Evolutionary conservation across 805 yeast species (phyloP), one percentile per base, ranked within the genome.

Genomic region (Wickerhamiella vanderwaltii): DNA sequence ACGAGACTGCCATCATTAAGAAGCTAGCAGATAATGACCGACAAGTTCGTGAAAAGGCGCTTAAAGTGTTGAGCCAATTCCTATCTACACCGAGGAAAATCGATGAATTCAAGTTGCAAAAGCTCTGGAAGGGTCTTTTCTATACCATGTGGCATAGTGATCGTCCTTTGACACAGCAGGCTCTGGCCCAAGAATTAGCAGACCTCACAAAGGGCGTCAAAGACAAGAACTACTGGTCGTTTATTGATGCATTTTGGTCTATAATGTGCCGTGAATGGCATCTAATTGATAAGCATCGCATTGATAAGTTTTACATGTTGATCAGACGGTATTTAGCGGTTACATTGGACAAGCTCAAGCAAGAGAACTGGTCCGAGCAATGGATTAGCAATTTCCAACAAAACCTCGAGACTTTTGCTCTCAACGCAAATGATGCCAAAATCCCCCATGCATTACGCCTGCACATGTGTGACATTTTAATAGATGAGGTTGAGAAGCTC

Each of bases 61-160:
- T 85, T 24, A 73, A 72, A 34, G 68, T 83, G 1, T 65, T 85
- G 51, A 69, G 68, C 50, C 70, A 70, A 48, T 80, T 72, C 54
- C 61, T 85, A 35, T 57, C 69, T 1, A 62, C 68, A 20, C 57
- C 67, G 23, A 61, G 54, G 30, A 62, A 59, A 24, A 48, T 67
- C 28, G 63, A 57, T 30, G 65, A 56, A 35, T 54, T 71, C 29
- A 91, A 85, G 41, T 66, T 75, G 48, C 81, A 81, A 50, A 87
- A 88, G 58, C 65, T 91, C 46, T 91, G 98, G 96, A 86, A 83
- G 62, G 98, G 97, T n/a, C 68, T 91, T 30, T 91, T 79, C 61
- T 91, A 69, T 57, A 74, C 94, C 9, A 84, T 91, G 94, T 91
- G 98, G 97, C 85, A 80, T 64, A 73, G 93, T 57, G 98, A 91